A percentile compares a stretch with the other conserved stretches of the same genome.
These are phyloP conservation scores for Lumnitzera racemosa DNA, from an alignment of 345 rosid genomes.

Conservation along the genomic window DNA sequence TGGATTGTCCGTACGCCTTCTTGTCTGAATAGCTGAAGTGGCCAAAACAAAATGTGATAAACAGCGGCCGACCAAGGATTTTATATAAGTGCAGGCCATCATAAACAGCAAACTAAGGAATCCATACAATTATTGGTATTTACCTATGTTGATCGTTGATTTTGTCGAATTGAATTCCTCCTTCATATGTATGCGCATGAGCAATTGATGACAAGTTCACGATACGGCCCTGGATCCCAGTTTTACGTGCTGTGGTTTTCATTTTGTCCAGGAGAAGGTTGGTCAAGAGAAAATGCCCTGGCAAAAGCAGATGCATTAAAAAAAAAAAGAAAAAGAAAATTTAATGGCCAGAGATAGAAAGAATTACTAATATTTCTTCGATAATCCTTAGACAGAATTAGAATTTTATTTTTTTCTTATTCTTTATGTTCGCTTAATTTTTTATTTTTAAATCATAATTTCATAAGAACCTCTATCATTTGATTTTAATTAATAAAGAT, in stretches of 20 bases:
- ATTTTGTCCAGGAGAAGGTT: constrained; percentile 74
- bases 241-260: constrained; percentile 49
- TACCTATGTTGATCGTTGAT: constrained; percentile 48
- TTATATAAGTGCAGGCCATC: background rate
- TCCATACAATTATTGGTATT: background rate
- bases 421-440: too few relatives aligned
- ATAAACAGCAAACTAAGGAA: background rate
- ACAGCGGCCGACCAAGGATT: background rate
- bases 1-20: constrained; percentile 92
- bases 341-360: background rate
- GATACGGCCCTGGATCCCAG: constrained; percentile 73
- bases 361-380: background rate
- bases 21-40: constrained; percentile 62
- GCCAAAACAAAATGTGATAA: background rate
- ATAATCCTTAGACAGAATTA: too few relatives aligned
- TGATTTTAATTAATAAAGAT: too few relatives aligned
- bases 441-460: too few relatives aligned
- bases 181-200: constrained; percentile 50
- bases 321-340: background rate
- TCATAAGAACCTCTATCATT: too few relatives aligned
- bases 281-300: constrained; percentile 91
- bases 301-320: background rate
- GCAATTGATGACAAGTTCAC: constrained; percentile 87
- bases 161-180: constrained; percentile 52
- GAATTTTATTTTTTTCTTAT: too few relatives aligned